phyloP scores from a whole-genome alignment of 2,329 filamentous ascomycete genomes.

The Drechslerella dactyloides region DNA sequence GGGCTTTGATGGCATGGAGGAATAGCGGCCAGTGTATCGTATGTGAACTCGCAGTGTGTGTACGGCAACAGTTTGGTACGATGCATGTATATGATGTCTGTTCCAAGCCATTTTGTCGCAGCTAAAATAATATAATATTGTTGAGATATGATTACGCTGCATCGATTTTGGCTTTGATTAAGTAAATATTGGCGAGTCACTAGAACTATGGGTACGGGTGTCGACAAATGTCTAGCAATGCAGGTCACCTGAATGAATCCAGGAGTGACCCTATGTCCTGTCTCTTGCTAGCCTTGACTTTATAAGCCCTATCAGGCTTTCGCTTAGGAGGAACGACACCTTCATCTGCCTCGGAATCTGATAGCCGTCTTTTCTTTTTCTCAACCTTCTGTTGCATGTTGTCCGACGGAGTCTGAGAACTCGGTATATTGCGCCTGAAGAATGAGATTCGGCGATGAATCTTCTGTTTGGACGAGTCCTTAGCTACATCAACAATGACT shows the following conservation, averaged over 20 bases:
- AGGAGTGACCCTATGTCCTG: slow-evolving; percentile 36
- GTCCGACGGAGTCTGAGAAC: background rate
- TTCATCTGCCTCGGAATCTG: background rate
- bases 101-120: too few species aligned
- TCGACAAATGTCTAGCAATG: background rate
- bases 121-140: too few species aligned
- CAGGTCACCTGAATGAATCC: slow-evolving; percentile 24
- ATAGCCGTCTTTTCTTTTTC: slow-evolving; percentile 23
- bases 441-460: slow-evolving; percentile 17
- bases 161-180: too few species aligned
- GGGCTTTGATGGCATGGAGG: too few species aligned
- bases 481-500: slow-evolving; percentile 28
- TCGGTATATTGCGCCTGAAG: slow-evolving; percentile 10
- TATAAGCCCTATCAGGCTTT: slow-evolving; percentile 13
- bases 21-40: too few species aligned
- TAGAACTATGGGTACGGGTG: background rate
- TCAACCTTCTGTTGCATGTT: slow-evolving; percentile 1
- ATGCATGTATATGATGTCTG: too few species aligned
- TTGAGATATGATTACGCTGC: too few species aligned
- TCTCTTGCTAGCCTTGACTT: slow-evolving; percentile 27
- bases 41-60: too few species aligned
- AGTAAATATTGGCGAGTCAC: background rate
- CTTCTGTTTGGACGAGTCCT: background rate
- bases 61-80: too few species aligned
- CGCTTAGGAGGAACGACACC: slow-evolving; percentile 9